Percentiles rank a stretch among this genome's conserved stretches.
Evolutionary conservation across 1,284 basidiomycete genomes (phyloP).

Genomic region (Golubevia pallescens): DNA sequence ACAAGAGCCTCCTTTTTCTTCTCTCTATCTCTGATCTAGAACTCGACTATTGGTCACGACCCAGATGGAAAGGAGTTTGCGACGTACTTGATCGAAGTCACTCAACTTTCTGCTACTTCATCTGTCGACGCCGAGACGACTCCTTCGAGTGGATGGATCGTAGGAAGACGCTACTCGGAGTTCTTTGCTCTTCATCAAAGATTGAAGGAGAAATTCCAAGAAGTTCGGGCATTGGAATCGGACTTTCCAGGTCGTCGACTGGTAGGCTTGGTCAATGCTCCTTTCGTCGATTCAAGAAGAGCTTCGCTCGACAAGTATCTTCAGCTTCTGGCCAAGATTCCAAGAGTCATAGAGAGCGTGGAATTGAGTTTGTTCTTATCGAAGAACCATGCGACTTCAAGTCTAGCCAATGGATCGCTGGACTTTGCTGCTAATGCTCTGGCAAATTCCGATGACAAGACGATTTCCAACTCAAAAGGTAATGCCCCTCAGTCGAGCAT

Average conservation of each 20-base stretch:
- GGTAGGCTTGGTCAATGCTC: conserved; percentile 29
- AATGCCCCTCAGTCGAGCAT: not conserved
- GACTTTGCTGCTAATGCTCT: too few species aligned
- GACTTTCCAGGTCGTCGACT: conserved; percentile 44
- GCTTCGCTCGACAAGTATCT: conserved; percentile 84
- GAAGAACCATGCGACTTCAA: conserved; percentile 11
- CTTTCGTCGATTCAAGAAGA: conserved; percentile 76
- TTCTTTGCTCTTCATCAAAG: conserved; percentile 86
- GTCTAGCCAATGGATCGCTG: too few species aligned
- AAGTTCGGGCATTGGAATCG: conserved; percentile 31
- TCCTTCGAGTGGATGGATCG: conserved; percentile 83
- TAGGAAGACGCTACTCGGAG: conserved; percentile 89
- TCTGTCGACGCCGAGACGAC: conserved; percentile 69
- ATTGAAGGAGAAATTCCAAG: conserved; percentile 71
- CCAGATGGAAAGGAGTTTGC: conserved; percentile 86
- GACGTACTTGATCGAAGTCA: conserved; percentile 88
- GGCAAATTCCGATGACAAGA: too few species aligned
- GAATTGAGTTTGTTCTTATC: conserved; percentile 87
- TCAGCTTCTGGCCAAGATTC: conserved; percentile 76
- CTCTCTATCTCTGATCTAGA: conserved; percentile 15
- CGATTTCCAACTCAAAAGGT: too few species aligned
- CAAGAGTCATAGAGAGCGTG: conserved; percentile 79
- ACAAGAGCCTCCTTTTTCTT: too few species aligned
- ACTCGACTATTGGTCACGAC: conserved; percentile 28
- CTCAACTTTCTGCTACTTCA: conserved; percentile 72